These are phyloP conservation scores for Talaromyces rugulosus DNA, from an alignment of 2,329 filamentous ascomycete genomes.

Conservation along the genomic window DNA sequence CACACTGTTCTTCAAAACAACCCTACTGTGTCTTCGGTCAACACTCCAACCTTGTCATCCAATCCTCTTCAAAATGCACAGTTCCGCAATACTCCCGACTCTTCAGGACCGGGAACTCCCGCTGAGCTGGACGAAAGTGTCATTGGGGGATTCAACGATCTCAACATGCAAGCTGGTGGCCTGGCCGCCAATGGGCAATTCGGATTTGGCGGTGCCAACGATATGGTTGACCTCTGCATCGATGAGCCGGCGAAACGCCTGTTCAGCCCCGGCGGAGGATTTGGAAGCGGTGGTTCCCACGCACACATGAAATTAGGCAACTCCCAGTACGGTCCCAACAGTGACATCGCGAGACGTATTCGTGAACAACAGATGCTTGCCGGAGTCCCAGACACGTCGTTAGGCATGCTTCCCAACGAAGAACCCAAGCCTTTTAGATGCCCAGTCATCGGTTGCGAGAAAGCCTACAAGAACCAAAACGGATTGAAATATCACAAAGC, in stretches of 20 bases:
- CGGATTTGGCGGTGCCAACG: slow-evolving; percentile 44
- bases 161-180: slow-evolving; percentile 51
- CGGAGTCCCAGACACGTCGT: slow-evolving; percentile 46
- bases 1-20: slow-evolving; percentile 77
- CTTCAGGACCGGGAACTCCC: slow-evolving; percentile 65
- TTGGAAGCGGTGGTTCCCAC: slow-evolving; percentile 57
- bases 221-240: slow-evolving; percentile 64
- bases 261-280: slow-evolving; percentile 76
- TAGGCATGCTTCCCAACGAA: slow-evolving; percentile 59
- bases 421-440: slow-evolving; percentile 98
- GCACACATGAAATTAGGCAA: slow-evolving; percentile 71
- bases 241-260: slow-evolving; percentile 93
- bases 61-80: slow-evolving; percentile 61
- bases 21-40: slow-evolving; percentile 93
- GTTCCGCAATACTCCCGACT: slow-evolving; percentile 57
- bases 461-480: slow-evolving; percentile 99
- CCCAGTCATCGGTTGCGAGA: slow-evolving; percentile 96
- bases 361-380: slow-evolving; percentile 62
- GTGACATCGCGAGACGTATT: slow-evolving; percentile 65
- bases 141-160: slow-evolving; percentile 58
- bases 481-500: slow-evolving; percentile 86
- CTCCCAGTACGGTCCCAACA: slow-evolving; percentile 71
- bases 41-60: slow-evolving; percentile 84
- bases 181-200: slow-evolving; percentile 41
- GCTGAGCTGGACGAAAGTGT: slow-evolving; percentile 73